phyloP scores from a whole-genome alignment of 805 yeast genomes.

The Candida xyloterini region DNA sequence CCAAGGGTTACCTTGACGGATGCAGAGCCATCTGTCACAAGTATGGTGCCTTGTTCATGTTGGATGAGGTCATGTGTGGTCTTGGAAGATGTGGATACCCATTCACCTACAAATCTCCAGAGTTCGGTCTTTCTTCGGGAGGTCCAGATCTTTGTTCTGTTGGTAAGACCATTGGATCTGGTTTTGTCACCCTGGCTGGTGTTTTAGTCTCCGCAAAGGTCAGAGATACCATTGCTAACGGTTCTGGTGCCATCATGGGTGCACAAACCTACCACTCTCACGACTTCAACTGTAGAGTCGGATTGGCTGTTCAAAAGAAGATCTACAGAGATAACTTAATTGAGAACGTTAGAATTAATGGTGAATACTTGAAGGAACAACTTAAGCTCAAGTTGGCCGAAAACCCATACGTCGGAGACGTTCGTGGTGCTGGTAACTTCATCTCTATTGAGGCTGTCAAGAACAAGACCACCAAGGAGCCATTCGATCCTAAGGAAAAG shows the following conservation, averaged over 20 bases:
- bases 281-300: slow-evolving; percentile 45
- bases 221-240: slow-evolving; percentile 36
- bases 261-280: slow-evolving; percentile 53
- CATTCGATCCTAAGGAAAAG: slow-evolving; percentile 37
- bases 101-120: slow-evolving; percentile 43
- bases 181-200: slow-evolving; percentile 49
- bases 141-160: slow-evolving; percentile 49
- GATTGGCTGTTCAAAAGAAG: slow-evolving; percentile 45
- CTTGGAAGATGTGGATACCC: slow-evolving; percentile 47
- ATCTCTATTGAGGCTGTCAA: slow-evolving; percentile 57
- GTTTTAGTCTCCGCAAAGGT: slow-evolving; percentile 41
- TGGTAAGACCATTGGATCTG: slow-evolving; percentile 50
- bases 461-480: slow-evolving; percentile 48
- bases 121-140: slow-evolving; percentile 38
- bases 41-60: slow-evolving; percentile 47
- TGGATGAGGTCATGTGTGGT: slow-evolving; percentile 60
- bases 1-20: slow-evolving; percentile 47
- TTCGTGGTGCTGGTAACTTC: slow-evolving; percentile 63
- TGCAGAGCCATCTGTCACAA: slow-evolving; percentile 46
- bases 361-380: slow-evolving; percentile 39
- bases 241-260: slow-evolving; percentile 41
- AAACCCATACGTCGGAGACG: slow-evolving; percentile 48
- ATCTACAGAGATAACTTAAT: slow-evolving; percentile 33
- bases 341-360: slow-evolving; percentile 42
- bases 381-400: slow-evolving; percentile 36